Base-by-base conservation (phyloP, 2,329 filamentous ascomycete genomes). In the Alternaria atra region DNA sequence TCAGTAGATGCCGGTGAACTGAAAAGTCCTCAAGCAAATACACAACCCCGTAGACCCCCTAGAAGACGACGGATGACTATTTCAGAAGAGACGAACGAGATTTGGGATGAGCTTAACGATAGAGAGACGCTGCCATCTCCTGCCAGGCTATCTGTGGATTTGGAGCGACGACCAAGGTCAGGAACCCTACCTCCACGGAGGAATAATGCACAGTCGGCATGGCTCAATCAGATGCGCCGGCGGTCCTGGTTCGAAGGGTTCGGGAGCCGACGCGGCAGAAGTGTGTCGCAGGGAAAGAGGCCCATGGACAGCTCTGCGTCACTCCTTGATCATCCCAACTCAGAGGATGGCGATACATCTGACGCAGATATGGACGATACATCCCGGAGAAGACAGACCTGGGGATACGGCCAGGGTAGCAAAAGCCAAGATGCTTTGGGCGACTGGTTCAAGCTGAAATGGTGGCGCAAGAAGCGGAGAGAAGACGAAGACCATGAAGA, bases 81-180 rank as follows among this genome's bases (percentile, higher is more conserved):
- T 54, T 87, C 86, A 83, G 82, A 87, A 58, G 91, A 95, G 74
- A 87, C 87, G 1, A 89, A 88, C 35, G 91, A 95, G 69, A 95
- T 97, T 32, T 97, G 93, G 93, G 91, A 89, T 57, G 93, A 96
- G 75, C 84, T 97, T 13, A 90, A 95, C 73, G 93, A 97, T 70
- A 68, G 73, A 47, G 74, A 77, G 15, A 66, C 67, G 23, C 32
- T 74, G 0, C 70, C 69, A 10, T 75, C 74, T 10, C 73, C 73
- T 34, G 65, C 68, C 12, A 65, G 68, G 56, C 73, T 68, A 55
- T 77, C 75, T 2, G 66, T 61, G n/a, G 74, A 77, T 44, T 43
- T 74, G 27, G 73, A 74, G 32, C 67, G 70, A 37, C 66, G 74
- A 44, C 74, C 73, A 17, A 67, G 76, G 53, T 75, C 74, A n/a